phyloP scores from a whole-genome alignment of 768 basidiomycete species.

The Tubosaeta sp. region DNA sequence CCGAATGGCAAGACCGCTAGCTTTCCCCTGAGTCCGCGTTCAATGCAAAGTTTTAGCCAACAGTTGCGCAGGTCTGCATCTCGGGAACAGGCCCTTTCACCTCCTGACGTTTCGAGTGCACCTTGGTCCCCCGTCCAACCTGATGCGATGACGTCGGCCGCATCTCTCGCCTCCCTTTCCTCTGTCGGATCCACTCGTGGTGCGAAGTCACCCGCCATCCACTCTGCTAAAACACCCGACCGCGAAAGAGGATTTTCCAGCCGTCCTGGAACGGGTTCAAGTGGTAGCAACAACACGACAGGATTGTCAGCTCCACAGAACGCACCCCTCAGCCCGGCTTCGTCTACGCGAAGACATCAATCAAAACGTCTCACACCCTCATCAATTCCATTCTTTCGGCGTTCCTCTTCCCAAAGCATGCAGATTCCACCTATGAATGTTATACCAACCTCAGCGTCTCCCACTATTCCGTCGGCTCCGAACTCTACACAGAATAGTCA shows the following conservation, averaged over 20 bases:
- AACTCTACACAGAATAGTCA: conserved; percentile 37
- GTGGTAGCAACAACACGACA: conserved; percentile 65
- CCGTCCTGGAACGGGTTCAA: conserved; percentile 73
- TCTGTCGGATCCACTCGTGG: conserved; percentile 64
- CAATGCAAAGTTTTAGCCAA: conserved; percentile 58
- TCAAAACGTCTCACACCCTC: conserved; percentile 83
- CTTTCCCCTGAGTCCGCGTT: conserved; percentile 63
- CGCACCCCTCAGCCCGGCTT: conserved; percentile 67
- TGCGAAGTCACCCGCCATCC: conserved; percentile 39
- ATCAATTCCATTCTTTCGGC: conserved; percentile 90
- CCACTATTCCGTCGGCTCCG: conserved; percentile 50
- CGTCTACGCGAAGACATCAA: conserved; percentile 63
- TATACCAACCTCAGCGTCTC: conserved; percentile 41
- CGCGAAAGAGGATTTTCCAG: conserved; percentile 46
- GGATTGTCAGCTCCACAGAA: conserved; percentile 49
- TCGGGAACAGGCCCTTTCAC: conserved; percentile 54
- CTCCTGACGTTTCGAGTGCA: conserved; percentile 37
- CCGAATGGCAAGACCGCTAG: conserved; percentile 43
- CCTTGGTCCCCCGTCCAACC: conserved; percentile 70
- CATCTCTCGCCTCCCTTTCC: conserved; percentile 69
- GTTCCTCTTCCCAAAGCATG: conserved; percentile 87
- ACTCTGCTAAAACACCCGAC: conserved; percentile 60
- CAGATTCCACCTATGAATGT: conserved; percentile 50
- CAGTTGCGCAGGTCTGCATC: conserved; percentile 66
- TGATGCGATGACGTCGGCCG: conserved; percentile 75